These are phyloP conservation scores for Plasmodium berghei DNA, from an alignment of 169 alveolate species.

Conservation along the genomic window DNA sequence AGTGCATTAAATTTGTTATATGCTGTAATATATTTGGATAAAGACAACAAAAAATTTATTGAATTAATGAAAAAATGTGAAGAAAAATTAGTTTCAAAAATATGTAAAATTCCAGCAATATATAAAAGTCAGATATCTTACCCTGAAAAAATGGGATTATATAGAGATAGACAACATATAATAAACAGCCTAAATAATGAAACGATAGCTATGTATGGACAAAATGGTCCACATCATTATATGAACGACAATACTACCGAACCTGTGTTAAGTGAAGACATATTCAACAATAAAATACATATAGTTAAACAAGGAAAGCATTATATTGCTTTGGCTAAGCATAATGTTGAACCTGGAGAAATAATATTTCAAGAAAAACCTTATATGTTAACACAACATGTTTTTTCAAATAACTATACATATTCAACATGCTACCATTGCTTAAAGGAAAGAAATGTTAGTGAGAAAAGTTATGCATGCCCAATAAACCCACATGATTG, in stretches of 20 bases:
- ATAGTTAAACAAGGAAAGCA: constrained; percentile 20
- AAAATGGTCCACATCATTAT: neutral
- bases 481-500: constrained; percentile 91
- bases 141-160: constrained; percentile 12
- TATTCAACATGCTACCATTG: constrained; percentile 90
- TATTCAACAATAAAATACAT: constrained; percentile 6
- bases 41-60: constrained; percentile 8
- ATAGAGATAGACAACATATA: neutral
- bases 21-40: constrained; percentile 56
- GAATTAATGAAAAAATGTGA: constrained; percentile 28
- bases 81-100: constrained; percentile 18
- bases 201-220: neutral
- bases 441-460: constrained; percentile 82
- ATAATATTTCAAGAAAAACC: constrained; percentile 38
- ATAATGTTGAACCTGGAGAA: constrained; percentile 57
- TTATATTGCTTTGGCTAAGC: constrained; percentile 26
- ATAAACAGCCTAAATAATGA: neutral
- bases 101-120: constrained; percentile 24
- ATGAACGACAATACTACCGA: neutral
- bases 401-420: constrained; percentile 14
- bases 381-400: constrained; percentile 32
- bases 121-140: constrained; percentile 27
- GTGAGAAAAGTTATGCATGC: constrained; percentile 84
- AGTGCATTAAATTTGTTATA: constrained; percentile 20
- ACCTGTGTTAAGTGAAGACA: neutral